Evolutionary conservation across 78 protist genomes (phyloP), one percentile per base, ranked within the genome.

Genomic region (Dictyostelium brefeldianum): DNA sequence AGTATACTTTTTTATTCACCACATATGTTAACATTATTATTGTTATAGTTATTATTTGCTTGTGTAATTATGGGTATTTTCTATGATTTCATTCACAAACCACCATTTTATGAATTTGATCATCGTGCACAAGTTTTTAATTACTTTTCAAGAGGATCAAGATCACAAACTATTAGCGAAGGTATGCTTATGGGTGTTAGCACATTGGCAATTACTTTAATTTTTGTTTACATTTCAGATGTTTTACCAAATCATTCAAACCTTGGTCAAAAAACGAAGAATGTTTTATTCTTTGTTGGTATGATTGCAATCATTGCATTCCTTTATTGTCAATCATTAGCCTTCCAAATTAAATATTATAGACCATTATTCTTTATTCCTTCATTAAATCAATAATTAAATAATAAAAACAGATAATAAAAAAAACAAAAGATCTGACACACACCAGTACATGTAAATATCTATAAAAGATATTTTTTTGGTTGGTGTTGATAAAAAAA

Each of bases 121-220:
- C 78, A 47, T 20, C 70, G 80, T 43, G 43, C 17, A 3, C 41
- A 43, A 62, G 36, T 36, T 22, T 27, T 25, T 10, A 47, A 41
- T 6, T 78, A 65, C 41, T 87, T 87, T 54, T 59, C 85, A 17
- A 78, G 85, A 65, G 80, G 79, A 27, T 36, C 93, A 25, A 77
- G 93, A 71, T 17, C 62, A 27, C 93, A 87, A 77, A 87, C 93
- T 14, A 78, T 87, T 48, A 14, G 62, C 25, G 93, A 87, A 51
- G 93, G 93, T 77, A 43, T 70, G 31, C 46, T 87, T 29, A 87
- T 87, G 93, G 93, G 93, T 25, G 81, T 47, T 36, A 59, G 64
- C 15, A 77, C 92, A 22, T 47, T 85, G 12, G 53, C 78, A 36
- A 74, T 85, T 46, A 47, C 83, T 31, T 47, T 54, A 46, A 47